phyloP scores from a whole-genome alignment of 106 monocot species.

The Dioscorea dumetorum region DNA sequence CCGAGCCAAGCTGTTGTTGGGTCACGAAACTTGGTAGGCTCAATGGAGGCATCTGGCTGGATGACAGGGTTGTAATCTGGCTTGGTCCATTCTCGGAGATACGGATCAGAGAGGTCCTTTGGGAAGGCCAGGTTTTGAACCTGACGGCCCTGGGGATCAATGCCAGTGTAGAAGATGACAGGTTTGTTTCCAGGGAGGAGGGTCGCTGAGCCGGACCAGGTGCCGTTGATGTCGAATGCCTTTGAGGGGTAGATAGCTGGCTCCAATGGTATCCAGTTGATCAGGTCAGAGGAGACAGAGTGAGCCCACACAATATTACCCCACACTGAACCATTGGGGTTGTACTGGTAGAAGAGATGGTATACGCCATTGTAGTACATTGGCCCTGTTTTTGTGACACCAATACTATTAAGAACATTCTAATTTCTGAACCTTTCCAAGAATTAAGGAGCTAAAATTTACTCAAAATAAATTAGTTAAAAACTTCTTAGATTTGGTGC shows the following conservation, averaged over 20 bases:
- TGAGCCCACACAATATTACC: constrained; percentile 89
- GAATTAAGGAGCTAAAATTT: not conserved
- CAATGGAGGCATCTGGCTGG: constrained; percentile 17
- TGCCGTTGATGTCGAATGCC: constrained; percentile 68
- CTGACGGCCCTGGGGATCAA: constrained; percentile 39
- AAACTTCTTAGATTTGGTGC: not conserved
- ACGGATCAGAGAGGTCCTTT: constrained; percentile 67
- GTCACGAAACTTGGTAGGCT: constrained; percentile 57
- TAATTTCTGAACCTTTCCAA: no score
- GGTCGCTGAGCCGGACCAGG: constrained; percentile 93
- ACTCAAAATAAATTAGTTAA: not conserved
- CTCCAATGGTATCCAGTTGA: constrained; percentile 62
- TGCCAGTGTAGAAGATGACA: constrained; percentile 74
- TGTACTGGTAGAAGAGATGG: constrained; percentile 92
- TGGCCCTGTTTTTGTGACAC: constrained; percentile 30
- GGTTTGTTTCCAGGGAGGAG: constrained; percentile 59
- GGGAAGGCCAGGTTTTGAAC: constrained; percentile 86
- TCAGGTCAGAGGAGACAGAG: constrained; percentile 64
- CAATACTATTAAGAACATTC: no score
- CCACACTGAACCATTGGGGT: constrained; percentile 58
- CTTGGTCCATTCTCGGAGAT: constrained; percentile 68
- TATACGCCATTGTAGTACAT: constrained; percentile 84
- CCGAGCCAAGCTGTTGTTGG: constrained; percentile 79
- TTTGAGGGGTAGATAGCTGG: constrained; percentile 54
- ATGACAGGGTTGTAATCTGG: constrained; percentile 85